Percentiles rank a stretch among this genome's conserved stretches.
Conservation (phyloP, 2,329 filamentous ascomycete species). For the Colletotrichum shisoi region DNA sequence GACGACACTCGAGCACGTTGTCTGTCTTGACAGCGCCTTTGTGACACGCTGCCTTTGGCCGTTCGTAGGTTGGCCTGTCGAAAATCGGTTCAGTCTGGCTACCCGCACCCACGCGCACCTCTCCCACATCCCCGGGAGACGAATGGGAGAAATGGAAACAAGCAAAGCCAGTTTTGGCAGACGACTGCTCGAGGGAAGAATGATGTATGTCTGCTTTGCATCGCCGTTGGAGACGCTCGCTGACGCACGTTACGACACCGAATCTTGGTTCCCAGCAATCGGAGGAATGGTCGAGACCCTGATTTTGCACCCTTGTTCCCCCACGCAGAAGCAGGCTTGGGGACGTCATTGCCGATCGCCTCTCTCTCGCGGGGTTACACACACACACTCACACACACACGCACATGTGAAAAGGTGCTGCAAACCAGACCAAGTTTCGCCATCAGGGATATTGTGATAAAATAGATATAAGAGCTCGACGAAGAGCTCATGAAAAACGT, state of each 20-base stretch:
- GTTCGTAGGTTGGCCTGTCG: background rate
- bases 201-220: constrained; percentile 8
- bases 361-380: constrained; percentile 9
- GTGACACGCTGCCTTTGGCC: background rate
- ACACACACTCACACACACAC: too few relatives aligned
- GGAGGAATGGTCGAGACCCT: constrained; percentile 23
- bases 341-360: constrained; percentile 36
- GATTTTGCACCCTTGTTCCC: constrained; percentile 17
- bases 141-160: background rate
- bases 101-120: too few relatives aligned
- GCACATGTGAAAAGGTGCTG: background rate
- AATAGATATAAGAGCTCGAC: constrained; percentile 23
- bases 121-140: background rate
- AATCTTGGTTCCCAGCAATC: constrained; percentile 5
- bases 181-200: background rate
- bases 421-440: constrained; percentile 25
- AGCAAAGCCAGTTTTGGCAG: background rate
- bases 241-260: constrained; percentile 22
- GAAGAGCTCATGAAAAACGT: too few relatives aligned
- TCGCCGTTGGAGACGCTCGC: constrained; percentile 6
- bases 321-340: constrained; percentile 20
- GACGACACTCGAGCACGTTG: background rate
- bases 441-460: background rate
- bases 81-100: background rate
- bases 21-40: background rate